These are phyloP conservation scores for Periconia sp. DNA, from an alignment of 2,329 filamentous ascomycete genomes.

Conservation along the genomic window DNA sequence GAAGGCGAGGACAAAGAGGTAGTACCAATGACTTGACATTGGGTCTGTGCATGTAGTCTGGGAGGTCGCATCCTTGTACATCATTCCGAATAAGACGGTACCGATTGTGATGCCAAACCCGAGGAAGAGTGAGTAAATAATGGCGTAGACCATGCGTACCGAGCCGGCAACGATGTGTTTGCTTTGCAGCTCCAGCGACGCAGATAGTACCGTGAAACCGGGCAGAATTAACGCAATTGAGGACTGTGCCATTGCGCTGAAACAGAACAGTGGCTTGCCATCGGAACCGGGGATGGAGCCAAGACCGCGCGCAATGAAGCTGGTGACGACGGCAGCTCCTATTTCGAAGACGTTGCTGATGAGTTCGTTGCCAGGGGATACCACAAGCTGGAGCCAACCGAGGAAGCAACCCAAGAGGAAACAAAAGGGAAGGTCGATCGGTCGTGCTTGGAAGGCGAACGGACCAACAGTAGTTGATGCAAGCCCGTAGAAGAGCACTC, in stretches of 20 bases:
- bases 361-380: conserved; percentile 75
- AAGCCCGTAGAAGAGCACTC: conserved; percentile 73
- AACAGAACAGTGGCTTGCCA: conserved; percentile 55
- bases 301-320: conserved; percentile 56
- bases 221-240: conserved; percentile 58
- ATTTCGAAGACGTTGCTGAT: conserved; percentile 63
- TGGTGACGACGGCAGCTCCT: conserved; percentile 55
- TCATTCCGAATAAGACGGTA: conserved; percentile 56
- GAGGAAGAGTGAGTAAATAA: conserved; percentile 60
- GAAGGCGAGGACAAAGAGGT: conserved; percentile 77
- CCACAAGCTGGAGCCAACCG: conserved; percentile 74
- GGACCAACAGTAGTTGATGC: conserved; percentile 79
- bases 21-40: conserved; percentile 62
- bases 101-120: conserved; percentile 60
- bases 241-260: conserved; percentile 58
- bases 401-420: conserved; percentile 78
- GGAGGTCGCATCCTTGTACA: conserved; percentile 55
- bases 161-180: conserved; percentile 56
- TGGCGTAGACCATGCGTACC: conserved; percentile 60
- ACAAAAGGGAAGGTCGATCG: conserved; percentile 78
- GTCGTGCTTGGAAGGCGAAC: conserved; percentile 78
- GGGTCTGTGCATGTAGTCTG: conserved; percentile 51
- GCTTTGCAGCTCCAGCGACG: conserved; percentile 56
- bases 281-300: conserved; percentile 50
- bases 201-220: conserved; percentile 59